These are phyloP conservation scores for Debaryomyces prosopidis DNA, from an alignment of 805 yeast species.

Conservation along the genomic window DNA sequence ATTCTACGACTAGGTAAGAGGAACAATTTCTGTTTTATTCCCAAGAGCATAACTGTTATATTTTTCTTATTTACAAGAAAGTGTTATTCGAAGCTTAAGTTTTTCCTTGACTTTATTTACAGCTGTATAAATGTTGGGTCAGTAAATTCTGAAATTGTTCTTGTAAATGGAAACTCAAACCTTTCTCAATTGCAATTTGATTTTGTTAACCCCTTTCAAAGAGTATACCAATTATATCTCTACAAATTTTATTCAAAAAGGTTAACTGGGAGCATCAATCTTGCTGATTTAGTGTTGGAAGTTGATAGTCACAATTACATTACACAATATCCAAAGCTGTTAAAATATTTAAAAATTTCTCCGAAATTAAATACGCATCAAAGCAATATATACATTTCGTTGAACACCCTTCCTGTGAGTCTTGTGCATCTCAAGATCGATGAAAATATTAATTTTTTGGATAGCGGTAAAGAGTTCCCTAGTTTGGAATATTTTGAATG, in stretches of 20 bases:
- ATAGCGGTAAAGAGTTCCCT: background rate
- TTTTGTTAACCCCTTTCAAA: background rate
- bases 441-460: background rate
- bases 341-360: background rate
- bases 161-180: background rate
- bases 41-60: background rate
- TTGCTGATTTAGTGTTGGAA: background rate
- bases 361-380: background rate
- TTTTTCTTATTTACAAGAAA: background rate
- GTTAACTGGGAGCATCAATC: background rate
- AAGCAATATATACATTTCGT: background rate
- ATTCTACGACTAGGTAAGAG: background rate
- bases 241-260: background rate
- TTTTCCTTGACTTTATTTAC: background rate
- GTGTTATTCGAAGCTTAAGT: background rate
- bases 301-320: background rate
- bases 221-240: background rate
- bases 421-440: background rate
- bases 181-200: background rate
- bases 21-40: background rate
- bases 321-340: background rate
- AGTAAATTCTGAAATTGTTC: background rate
- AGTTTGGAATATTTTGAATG: background rate
- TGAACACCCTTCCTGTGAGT: background rate
- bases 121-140: background rate